Base-by-base conservation (phyloP, 495 filamentous ascomycete species). In the Penicillium ucsense region DNA sequence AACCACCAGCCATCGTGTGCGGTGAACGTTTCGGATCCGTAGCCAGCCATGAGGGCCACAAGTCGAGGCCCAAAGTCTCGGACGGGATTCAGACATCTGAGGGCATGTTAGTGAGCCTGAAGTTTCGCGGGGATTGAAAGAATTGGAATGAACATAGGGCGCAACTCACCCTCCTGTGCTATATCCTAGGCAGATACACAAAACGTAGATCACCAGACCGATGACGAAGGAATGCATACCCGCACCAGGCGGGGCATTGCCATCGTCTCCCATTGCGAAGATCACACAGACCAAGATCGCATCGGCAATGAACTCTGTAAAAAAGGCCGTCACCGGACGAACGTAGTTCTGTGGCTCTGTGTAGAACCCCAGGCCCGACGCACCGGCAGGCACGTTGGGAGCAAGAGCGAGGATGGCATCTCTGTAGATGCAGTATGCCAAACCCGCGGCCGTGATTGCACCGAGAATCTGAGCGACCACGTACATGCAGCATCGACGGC, bases 301-400 rank as follows among this genome's bases (percentile, higher is more conserved):
- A 45, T 50, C 50, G 12, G 39, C 57, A 1, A 60, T 27, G 35
- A 57, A 57, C 38, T 60, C 57, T 3, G 54, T 60, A n/a, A 60
- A 60, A 12, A 60, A 81, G 30, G 75, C 72, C 31, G 68, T 67
- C 0, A 66, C 61, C 33, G 65, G 72, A 0, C 65, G 70, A 43
- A 80, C 50, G 47, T 72, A 76, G 29, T 59, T 47, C 46, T 70
- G 62, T 31, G 71, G 68, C 44, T 78, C 74, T 1, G 79, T 78
- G 60, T 71, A 73, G 52, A 80, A 76, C 10, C 76, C 73, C 5
- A 67, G 64, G 2, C 71, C 70, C 0, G 75, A 31, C 53, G 41
- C 12, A 31, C 45, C 43, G 8, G 54, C 51, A 6, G 48, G 43
- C 3, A 38, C 37, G 28, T 28, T 31, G 1, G 51, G 46, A 3